phyloP scores from a whole-genome alignment of 1,139 yeast species.

The Saccharomycopsis hybrid region DNA sequence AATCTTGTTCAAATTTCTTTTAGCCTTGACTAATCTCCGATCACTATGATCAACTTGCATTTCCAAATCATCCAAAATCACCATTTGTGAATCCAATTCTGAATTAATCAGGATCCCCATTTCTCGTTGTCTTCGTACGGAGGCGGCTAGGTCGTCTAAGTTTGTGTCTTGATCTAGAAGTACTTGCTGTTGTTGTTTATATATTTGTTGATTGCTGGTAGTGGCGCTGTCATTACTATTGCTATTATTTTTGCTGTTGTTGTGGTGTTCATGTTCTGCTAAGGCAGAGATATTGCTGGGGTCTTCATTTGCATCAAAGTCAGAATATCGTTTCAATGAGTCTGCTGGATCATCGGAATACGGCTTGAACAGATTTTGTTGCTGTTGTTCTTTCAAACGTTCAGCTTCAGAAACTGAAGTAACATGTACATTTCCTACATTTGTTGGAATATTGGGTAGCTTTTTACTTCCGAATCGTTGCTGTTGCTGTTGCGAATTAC shows the following conservation, averaged over 20 bases:
- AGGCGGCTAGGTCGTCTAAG: constrained; percentile 49
- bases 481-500: too few relatives aligned
- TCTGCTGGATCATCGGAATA: too few relatives aligned
- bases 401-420: neutral
- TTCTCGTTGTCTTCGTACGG: constrained; percentile 58
- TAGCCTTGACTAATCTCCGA: constrained; percentile 47
- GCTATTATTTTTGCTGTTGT: too few relatives aligned
- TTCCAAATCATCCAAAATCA: constrained; percentile 66
- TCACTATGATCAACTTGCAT: constrained; percentile 53
- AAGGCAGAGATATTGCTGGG: too few relatives aligned
- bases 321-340: neutral
- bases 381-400: neutral
- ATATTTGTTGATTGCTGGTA: constrained; percentile 43
- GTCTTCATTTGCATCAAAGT: neutral
- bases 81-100: constrained; percentile 65
- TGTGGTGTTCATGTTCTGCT: neutral
- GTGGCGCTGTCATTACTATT: neutral
- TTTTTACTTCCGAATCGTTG: too few relatives aligned
- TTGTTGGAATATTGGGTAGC: constrained; percentile 4
- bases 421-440: neutral
- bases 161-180: constrained; percentile 56
- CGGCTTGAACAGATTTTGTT: too few relatives aligned
- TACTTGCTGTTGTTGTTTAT: constrained; percentile 64
- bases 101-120: constrained; percentile 59
- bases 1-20: constrained; percentile 46